A percentile compares a stretch with the other conserved stretches of the same genome.
phyloP scores from a whole-genome alignment of 441 rosid genomes.

The Gossypium gossypioides region DNA sequence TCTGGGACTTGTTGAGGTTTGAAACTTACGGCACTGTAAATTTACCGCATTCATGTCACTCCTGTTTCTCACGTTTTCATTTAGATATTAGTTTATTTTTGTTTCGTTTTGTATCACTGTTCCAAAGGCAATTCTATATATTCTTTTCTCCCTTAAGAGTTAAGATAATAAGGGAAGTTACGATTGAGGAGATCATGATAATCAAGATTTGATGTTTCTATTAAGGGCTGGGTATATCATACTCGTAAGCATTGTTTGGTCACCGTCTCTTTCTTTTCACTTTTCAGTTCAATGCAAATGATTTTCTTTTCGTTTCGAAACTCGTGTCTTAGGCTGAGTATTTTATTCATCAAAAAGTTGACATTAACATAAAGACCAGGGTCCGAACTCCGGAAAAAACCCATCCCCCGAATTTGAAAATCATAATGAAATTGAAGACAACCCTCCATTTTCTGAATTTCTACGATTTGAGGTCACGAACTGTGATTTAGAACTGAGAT shows the following conservation, averaged over 20 bases:
- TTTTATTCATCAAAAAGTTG: not conserved
- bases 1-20: not conserved
- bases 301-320: too few species aligned
- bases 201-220: not conserved
- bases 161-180: not conserved
- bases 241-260: not conserved
- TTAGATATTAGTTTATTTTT: not conserved
- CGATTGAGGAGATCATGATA: not conserved
- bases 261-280: not conserved
- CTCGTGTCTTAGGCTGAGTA: not conserved
- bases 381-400: not conserved
- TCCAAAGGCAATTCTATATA: not conserved
- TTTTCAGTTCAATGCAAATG: too few species aligned
- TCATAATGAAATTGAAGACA: not conserved
- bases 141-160: too few species aligned
- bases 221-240: not conserved
- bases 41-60: not conserved
- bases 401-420: not conserved
- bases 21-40: slow-evolving; percentile 14
- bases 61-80: not conserved
- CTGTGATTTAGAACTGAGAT: not conserved
- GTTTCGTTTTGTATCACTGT: not conserved
- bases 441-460: not conserved
- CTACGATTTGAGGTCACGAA: not conserved
- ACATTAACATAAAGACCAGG: not conserved